Evolutionary conservation across 2,329 filamentous ascomycete genomes (phyloP), one percentile per base, ranked within the genome.

Genomic region (Calonectria pseudoturangicola): DNA sequence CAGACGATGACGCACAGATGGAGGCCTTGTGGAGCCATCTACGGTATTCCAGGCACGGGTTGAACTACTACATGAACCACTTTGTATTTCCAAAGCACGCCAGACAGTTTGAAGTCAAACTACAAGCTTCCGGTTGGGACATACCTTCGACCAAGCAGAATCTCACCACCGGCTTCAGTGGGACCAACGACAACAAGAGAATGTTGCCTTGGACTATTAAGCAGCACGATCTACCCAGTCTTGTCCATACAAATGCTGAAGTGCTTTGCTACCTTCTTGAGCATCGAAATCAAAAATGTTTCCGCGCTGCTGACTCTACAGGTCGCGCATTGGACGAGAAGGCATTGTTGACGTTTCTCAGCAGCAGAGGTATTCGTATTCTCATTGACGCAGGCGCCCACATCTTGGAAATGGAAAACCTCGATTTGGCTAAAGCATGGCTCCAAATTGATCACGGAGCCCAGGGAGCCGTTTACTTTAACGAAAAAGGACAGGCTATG

Each of bases 41-140:
- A 0, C 85, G 88, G 0, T 87, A 87, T 72, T 87, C 86, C 27
- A 66, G 43, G 43, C 81, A 83, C 0, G 87, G 88, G 0, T 84
- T 93, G 1, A 88, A 94, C 63, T 90, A 91, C 72, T 94, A 88
- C 73, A 72, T 93, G 41, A 91, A 91, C 65, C 88, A 88, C 2
- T 90, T 92, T 68, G 91, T 94, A 0, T 94, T 94, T 66, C 91
- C 92, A 0, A 83, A 83, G 0, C 89, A 94, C 72, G 91, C 92
- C 0, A 92, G 91, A 54, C 89, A 93, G 64, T 94, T 94, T 73
- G 84, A 85, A 0, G 79, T 88, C 12, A 94, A 94, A 73, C 81
- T 94, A 0, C 89, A 92, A 41, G 88, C 91, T 0, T 93, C 91
- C 0, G 92, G 91, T 0, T 95, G 92, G 92, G 92, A 94, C 74